Base-by-base conservation (phyloP, 305 asterid species). In the Solanum hybrid region DNA sequence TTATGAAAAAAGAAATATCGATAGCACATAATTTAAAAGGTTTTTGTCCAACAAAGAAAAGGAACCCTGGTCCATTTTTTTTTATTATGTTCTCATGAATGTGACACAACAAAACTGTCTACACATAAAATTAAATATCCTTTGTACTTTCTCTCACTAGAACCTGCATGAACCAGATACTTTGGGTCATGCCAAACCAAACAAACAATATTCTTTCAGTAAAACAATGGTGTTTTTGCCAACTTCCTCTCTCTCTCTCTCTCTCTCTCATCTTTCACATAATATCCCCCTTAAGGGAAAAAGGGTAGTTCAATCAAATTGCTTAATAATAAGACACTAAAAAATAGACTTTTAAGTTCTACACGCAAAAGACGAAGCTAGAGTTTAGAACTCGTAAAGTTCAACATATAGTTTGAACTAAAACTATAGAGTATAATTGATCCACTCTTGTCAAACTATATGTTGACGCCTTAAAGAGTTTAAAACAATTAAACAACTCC, bases 131-230 rank as follows among this genome's bases (percentile, higher is more conserved):
- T 29, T 74, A 74, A 83, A 22, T 83, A 42, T 76, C 75, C 77
- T 37, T 76, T 46, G 31, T 46, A 88, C 8, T 73, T 89, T 90
- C 83, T 90, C 91, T 90, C 91, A 87, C 75, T 84, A 20, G 87
- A 92, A 90, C 90, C 93, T 89, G 93, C 95, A 91, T 28, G 88
- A 84, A 90, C 92, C 92, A 57, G 90, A 91, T 89, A 78, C 92
- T 90, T 69, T 87, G 93, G 90, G 31, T 91, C 91, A 89, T 90
- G 86, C 84, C 34, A 87, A 90, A 91, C 90, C 91, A 51, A 90
- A 75, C 93, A 57, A 89, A 34, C 89, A 87, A 89, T 85, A 88
- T 88, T 94, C 92, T 85, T 89, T 90, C 83, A 89, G 89, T 86
- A 57, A 79, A 77, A 89, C 74, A 33, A 82, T 73, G 85, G 36